Evolutionary conservation across 352 stramenopile genomes (phyloP), one percentile per base, ranked within the genome.

Genomic region (Phytophthora lateralis): DNA sequence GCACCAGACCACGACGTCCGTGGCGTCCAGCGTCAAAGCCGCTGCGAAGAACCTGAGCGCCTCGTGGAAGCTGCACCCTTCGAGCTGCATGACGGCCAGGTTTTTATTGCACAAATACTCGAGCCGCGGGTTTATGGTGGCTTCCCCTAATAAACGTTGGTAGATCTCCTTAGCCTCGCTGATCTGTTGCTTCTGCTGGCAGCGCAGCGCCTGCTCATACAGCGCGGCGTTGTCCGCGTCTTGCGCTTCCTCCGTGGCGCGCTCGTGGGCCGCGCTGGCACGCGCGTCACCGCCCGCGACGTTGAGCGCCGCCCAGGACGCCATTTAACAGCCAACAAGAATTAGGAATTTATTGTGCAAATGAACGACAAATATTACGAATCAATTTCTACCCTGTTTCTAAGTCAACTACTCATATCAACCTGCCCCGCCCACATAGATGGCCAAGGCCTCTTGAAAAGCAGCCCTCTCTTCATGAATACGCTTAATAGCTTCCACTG

Each of bases 31-130:
- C 21, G 71, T 65, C 11, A 92, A 34, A 15, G 83, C 83, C 18
- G 74, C 62, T 0, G 77, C 71, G 52, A 87, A 92, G 47, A 68
- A 81, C 24, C 51, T 29, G 20, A 90, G 69, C 0, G 83, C 80
- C 0, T 49, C 44, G 18, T 78, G 74, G 46, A 74, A 89, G 12
- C 50, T 62, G 20, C 51, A 60, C 1, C 56, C 63, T 41, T 92
- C 81, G 6, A 78, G 51, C 45, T 85, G 77, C 30, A 92, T 69
- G n/a, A 66, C 73, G 6, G 79, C 83, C 32, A 86, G 26, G 51
- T 90, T 92, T 55, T 89, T 90, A 27, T 83, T 67, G 56, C 83
- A 92, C 26, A 92, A 50, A 56, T 92, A 92, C 38, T 81, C 72
- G 32, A 92, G 69, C 2, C 74, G 75, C 0, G 32, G n/a, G 53